These are phyloP conservation scores for Thielaviopsis punctulata DNA, from an alignment of 2,329 filamentous ascomycete species.

Conservation along the genomic window DNA sequence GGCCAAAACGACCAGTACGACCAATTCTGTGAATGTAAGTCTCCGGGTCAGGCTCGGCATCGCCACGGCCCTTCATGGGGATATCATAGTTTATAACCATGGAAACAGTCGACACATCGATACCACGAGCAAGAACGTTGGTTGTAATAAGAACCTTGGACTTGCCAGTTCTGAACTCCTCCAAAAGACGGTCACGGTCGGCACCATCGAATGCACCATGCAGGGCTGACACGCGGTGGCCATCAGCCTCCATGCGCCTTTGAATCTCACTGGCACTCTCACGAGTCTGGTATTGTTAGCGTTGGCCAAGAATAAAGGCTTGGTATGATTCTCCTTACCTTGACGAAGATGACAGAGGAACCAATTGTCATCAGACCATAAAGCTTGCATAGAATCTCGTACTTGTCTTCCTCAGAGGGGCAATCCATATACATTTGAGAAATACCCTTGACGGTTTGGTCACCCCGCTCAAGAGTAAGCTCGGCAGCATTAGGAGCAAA, in stretches of 20 bases:
- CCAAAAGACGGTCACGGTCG: conserved; percentile 68
- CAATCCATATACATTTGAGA: conserved; percentile 98
- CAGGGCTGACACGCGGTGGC: conserved; percentile 79
- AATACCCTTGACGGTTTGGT: conserved; percentile 91
- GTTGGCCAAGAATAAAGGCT: not conserved
- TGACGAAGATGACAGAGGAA: conserved; percentile 95
- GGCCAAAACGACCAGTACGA: conserved; percentile 88
- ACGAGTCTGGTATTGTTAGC: conserved; percentile 44
- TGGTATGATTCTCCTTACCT: conserved; percentile 32
- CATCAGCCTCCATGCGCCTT: conserved; percentile 68
- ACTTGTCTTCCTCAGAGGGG: conserved; percentile 65
- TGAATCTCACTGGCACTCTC: conserved; percentile 75
- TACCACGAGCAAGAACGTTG: conserved; percentile 89
- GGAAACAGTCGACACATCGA: conserved; percentile 78
- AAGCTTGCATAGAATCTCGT: conserved; percentile 72
- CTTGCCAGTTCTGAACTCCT: conserved; percentile 68
- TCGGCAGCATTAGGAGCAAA: conserved; percentile 79
- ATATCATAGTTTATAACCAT: conserved; percentile 98
- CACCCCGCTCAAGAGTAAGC: conserved; percentile 73
- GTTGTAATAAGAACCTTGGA: conserved; percentile 97
- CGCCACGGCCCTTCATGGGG: conserved; percentile 56
- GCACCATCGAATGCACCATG: conserved; percentile 75
- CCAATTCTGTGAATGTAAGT: conserved; percentile 97
- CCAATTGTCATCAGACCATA: conserved; percentile 94
- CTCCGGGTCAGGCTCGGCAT: conserved; percentile 75